Evolutionary conservation across 2,329 filamentous ascomycete genomes (phyloP).

Genomic region (Truncatella angustata): DNA sequence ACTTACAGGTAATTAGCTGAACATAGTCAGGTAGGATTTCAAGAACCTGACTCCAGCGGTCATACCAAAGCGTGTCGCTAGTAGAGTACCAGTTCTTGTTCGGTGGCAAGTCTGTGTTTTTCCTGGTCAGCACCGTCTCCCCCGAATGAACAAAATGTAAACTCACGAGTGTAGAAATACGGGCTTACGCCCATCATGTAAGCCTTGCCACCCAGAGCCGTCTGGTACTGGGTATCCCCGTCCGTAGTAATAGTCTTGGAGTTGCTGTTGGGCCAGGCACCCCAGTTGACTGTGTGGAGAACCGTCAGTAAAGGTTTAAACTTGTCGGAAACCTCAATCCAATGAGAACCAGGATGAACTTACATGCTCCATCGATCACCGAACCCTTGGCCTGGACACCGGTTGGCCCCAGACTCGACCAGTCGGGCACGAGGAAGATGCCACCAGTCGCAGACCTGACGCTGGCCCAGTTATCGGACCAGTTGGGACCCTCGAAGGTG

Average conservation of each 20-base stretch:
- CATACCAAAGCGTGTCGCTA: conserved; percentile 52
- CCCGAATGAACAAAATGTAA: conserved; percentile 31
- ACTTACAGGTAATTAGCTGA: conserved; percentile 51
- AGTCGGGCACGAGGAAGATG: conserved; percentile 43
- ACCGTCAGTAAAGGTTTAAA: not conserved
- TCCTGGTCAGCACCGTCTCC: not conserved
- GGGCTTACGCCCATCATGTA: conserved; percentile 14
- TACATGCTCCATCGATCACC: conserved; percentile 6
- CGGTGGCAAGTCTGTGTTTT: conserved; percentile 23
- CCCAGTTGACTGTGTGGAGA: conserved; percentile 40
- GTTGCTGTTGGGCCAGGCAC: conserved; percentile 44
- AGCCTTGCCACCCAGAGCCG: conserved; percentile 3
- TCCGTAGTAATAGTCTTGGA: conserved; percentile 14
- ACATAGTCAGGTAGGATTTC: conserved; percentile 50
- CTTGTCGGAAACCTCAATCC: not conserved
- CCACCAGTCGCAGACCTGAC: conserved; percentile 31
- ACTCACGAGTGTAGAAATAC: conserved; percentile 13
- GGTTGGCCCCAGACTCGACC: conserved; percentile 38
- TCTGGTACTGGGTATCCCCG: conserved; percentile 6
- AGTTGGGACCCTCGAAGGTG: conserved; percentile 47
- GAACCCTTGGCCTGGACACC: conserved; percentile 11
- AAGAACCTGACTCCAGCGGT: conserved; percentile 54
- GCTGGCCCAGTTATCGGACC: conserved; percentile 37
- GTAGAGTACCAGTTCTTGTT: conserved; percentile 58
- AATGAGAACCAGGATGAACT: not conserved